A percentile compares a stretch with the other conserved stretches of the same genome.
phyloP scores from a whole-genome alignment of 768 basidiomycete genomes.

The Neoboletus brunneissimus region DNA sequence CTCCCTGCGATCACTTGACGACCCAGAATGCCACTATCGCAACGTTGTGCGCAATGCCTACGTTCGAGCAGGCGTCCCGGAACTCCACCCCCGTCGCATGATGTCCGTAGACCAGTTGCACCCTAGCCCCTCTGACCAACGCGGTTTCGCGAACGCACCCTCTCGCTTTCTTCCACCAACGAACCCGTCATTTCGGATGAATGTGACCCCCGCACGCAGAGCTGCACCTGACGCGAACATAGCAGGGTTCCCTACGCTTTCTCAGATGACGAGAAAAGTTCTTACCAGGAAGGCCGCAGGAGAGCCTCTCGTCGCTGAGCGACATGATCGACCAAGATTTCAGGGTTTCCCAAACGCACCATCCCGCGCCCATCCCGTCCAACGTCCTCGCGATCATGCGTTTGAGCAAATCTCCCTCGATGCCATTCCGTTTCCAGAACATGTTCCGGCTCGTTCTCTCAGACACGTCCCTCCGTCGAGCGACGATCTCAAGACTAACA shows the following conservation, averaged over 20 bases:
- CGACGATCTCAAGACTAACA: conserved; percentile 1
- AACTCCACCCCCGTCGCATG: conserved; percentile 7
- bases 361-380: neutral
- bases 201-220: neutral
- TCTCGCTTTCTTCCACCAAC: neutral
- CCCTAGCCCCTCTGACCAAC: neutral
- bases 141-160: neutral
- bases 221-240: neutral
- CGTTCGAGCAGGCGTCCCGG: neutral
- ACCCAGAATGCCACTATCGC: conserved; percentile 27
- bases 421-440: conserved; percentile 8
- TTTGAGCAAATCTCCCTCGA: conserved; percentile 13
- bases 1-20: conserved; percentile 24
- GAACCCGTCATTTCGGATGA: neutral
- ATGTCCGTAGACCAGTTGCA: conserved; percentile 10
- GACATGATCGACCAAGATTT: conserved; percentile 2
- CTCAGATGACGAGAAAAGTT: conserved; percentile 17
- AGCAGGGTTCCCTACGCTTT: conserved; percentile 15
- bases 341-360: neutral
- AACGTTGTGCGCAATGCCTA: conserved; percentile 17
- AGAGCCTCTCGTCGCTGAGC: neutral
- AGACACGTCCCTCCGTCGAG: conserved; percentile 6
- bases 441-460: conserved; percentile 3
- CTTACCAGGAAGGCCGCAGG: conserved; percentile 1
- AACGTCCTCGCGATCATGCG: neutral